phyloP scores from a whole-genome alignment of 352 stramenopile species.

The Phytopythium litorale region DNA sequence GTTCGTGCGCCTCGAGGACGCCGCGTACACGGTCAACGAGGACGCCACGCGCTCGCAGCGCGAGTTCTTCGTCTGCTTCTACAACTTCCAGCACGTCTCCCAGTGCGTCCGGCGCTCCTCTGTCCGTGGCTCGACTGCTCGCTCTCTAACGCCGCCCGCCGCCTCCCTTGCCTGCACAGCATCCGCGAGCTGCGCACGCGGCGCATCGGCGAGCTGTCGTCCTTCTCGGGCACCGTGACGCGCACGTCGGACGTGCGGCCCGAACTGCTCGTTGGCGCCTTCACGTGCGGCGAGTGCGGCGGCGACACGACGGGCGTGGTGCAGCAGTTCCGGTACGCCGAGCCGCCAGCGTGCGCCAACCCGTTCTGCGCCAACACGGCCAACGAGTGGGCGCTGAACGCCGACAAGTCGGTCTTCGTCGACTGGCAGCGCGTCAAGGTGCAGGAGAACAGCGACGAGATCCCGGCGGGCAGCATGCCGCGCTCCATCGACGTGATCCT shows the following conservation, averaged over 20 bases:
- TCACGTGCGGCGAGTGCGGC: conserved; percentile 95
- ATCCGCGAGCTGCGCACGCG: conserved; percentile 92
- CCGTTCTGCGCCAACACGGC: conserved; percentile 91
- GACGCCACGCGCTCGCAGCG: conserved; percentile 75
- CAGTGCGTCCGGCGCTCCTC: conserved; percentile 37
- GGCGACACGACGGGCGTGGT: conserved; percentile 90
- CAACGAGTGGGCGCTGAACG: conserved; percentile 79
- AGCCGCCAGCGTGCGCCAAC: conserved; percentile 96
- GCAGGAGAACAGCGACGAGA: conserved; percentile 99
- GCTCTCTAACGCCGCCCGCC: too few species aligned
- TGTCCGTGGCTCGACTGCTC: not conserved
- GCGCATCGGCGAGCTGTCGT: conserved; percentile 92
- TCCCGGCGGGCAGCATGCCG: conserved; percentile 97
- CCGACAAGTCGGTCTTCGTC: conserved; percentile 93
- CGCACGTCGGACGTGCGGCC: conserved; percentile 97
- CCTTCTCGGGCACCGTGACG: conserved; percentile 96
- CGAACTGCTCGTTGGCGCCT: conserved; percentile 94
- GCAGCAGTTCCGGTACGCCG: conserved; percentile 98
- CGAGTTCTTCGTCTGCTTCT: conserved; percentile 89
- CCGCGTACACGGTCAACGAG: conserved; percentile 72
- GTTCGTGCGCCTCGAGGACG: conserved; percentile 74
- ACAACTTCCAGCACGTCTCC: conserved; percentile 86
- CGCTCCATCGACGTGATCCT: conserved; percentile 97
- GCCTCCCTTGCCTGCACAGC: conserved; percentile 18
- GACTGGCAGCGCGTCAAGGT: conserved; percentile 99